A percentile compares a stretch with the other conserved stretches of the same genome.
Evolutionary conservation across 352 stramenopile genomes (phyloP).

Genomic region (Poterioochromonas sp.): DNA sequence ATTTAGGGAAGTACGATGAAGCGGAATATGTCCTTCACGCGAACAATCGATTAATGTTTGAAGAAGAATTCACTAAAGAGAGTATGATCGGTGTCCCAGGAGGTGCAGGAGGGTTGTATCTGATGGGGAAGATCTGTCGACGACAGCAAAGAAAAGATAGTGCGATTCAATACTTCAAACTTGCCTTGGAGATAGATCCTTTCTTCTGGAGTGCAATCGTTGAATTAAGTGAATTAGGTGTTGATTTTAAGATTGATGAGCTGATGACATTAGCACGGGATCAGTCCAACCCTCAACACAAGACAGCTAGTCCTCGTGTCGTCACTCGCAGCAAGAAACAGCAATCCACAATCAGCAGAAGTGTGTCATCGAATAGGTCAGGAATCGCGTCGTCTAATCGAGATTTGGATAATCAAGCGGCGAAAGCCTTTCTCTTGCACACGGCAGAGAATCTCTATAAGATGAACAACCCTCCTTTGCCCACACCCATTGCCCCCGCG

Average conservation of each 20-base stretch:
- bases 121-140: constrained; percentile 78
- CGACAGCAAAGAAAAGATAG: constrained; percentile 71
- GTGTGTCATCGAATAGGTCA: too few relatives aligned
- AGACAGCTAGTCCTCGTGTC: too few relatives aligned
- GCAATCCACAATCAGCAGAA: too few relatives aligned
- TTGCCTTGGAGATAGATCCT: constrained; percentile 66
- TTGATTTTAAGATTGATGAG: constrained; percentile 2
- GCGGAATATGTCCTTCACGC: constrained; percentile 76
- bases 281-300: too few relatives aligned
- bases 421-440: too few relatives aligned
- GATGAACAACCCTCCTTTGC: too few relatives aligned
- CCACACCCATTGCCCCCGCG: too few relatives aligned
- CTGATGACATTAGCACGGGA: too few relatives aligned
- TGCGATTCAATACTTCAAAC: constrained; percentile 71
- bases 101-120: constrained; percentile 73
- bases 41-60: constrained; percentile 18
- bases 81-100: constrained; percentile 54
- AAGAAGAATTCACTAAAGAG: constrained; percentile 31
- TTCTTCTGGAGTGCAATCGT: constrained; percentile 52
- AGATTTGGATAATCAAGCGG: too few relatives aligned
- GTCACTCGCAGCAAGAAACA: too few relatives aligned
- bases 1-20: constrained; percentile 58
- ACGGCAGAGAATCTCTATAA: too few relatives aligned
- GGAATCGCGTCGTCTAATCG: too few relatives aligned
- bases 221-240: constrained; percentile 30